Percentiles rank a stretch among this genome's conserved stretches.
These are phyloP conservation scores for Linnemannia exigua DNA, from an alignment of 192 early-diverging fungal species.

Conservation along the genomic window DNA sequence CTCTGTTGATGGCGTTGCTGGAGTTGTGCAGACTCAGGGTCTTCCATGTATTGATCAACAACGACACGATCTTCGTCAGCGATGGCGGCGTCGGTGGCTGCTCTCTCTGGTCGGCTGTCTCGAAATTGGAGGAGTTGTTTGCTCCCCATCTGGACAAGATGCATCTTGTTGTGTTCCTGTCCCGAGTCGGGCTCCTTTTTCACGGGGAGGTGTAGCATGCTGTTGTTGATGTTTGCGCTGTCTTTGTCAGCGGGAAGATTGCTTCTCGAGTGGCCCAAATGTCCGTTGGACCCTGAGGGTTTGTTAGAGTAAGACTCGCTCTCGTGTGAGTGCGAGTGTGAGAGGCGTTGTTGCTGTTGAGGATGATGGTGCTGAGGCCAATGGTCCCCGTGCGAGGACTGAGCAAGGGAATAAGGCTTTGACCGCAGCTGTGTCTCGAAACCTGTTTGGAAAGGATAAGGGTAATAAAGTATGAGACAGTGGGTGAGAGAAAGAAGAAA, in stretches of 20 bases:
- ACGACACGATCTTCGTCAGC: neutral
- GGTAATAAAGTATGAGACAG: neutral
- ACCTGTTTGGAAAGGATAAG: neutral
- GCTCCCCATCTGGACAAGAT: neutral
- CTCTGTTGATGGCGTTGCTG: neutral
- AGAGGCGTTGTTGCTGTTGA: neutral
- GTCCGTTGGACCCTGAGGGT: neutral
- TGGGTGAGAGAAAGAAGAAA: neutral
- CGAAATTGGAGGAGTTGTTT: neutral
- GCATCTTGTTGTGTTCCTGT: neutral
- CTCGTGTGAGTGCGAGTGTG: neutral
- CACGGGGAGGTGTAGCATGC: neutral
- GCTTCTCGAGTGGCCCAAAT: neutral
- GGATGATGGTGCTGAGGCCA: neutral
- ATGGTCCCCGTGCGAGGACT: neutral
- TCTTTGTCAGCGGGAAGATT: slow-evolving; percentile 5
- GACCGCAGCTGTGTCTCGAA: neutral
- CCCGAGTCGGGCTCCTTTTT: slow-evolving; percentile 9
- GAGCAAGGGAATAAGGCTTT: slow-evolving; percentile 1
- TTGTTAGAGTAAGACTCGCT: neutral
- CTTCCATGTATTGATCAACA: neutral
- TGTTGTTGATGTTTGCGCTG: neutral
- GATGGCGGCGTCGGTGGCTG: no score
- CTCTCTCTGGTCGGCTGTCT: neutral
- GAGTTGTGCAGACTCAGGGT: neutral